phyloP scores from a whole-genome alignment of 1,139 yeast genomes.

The Taphrina sp. region DNA sequence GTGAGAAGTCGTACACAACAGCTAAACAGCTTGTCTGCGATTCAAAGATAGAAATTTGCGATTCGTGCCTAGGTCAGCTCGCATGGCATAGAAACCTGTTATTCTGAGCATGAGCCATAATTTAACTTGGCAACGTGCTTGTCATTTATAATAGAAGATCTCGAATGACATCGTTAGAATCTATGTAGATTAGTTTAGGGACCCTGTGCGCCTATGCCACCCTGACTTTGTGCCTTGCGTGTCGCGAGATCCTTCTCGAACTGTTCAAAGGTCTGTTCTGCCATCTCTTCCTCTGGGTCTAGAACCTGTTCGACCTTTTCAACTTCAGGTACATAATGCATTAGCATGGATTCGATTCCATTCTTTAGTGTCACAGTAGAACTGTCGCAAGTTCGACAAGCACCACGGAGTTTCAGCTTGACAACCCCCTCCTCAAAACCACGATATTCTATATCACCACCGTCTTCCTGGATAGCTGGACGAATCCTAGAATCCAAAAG shows the following conservation, averaged over 20 bases:
- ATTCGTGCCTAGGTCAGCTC: no score
- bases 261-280: conserved; percentile 69
- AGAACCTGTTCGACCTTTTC: conserved; percentile 67
- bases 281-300: conserved; percentile 60
- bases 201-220: conserved; percentile 16
- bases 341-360: conserved; percentile 82
- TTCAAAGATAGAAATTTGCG: no score
- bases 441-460: conserved; percentile 60
- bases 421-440: conserved; percentile 64
- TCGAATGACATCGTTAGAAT: conserved; percentile 8
- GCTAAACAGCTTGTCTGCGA: no score
- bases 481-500: conserved; percentile 88
- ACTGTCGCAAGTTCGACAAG: conserved; percentile 75
- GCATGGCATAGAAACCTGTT: no score
- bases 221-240: conserved; percentile 15
- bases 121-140: no score
- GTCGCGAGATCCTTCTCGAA: conserved; percentile 49
- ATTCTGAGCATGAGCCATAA: no score
- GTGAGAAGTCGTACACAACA: no score
- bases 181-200: conserved; percentile 12
- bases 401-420: conserved; percentile 72
- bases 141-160: conserved; percentile 1
- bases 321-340: conserved; percentile 81
- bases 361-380: conserved; percentile 74
- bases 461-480: conserved; percentile 82